Evolutionary conservation across 345 rosid species (phyloP), one percentile per base, ranked within the genome.

Genomic region (Linum trigynum): DNA sequence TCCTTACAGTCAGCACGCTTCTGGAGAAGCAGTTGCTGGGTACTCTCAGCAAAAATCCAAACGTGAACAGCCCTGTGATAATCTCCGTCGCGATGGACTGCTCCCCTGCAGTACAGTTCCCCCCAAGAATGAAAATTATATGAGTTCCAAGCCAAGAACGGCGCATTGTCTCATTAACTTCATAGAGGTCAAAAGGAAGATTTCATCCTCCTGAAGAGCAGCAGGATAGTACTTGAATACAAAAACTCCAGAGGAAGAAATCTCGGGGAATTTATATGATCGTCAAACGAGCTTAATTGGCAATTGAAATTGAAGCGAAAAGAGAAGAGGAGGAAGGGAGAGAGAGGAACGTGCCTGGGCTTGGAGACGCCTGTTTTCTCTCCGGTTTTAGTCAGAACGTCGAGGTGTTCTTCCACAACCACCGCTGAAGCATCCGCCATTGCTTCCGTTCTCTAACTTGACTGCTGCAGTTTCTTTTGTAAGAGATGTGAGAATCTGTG

Each of bases 11-110:
- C 94, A 60, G 94, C 73, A 1, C 96, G 90, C 62, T 69, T 80
- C 70, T 90, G 98, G 55, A 89, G 88, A 74, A 92, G 96, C 60
- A 90, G 69, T 39, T 92, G 77, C 63, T 81, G 87, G 0, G 94
- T 89, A 23, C 81, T 87, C 84, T 89, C 98, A 11, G 91, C 85
- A 67, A 69, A 90, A 70, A 92, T 85, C 88, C 92, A 89, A 10
- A 84, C 91, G 45, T 92, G 89, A 58, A 90, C 98, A 41, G 97
- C 86, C 63, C 84, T 79, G 72, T 92, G 98, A 75, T 92, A 92
- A 68, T 89, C 97, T 67, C 98, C 98, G 69, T 87, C 90, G 56
- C 83, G 78, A 74, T 89, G 98, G 73, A 92, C 80, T 71, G 71
- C 87, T 51, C 84, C 81, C 72, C 95, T 92, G 39, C 57, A 69